Base-by-base conservation (phyloP, 495 filamentous ascomycete genomes). In the Bacidia rubella region DNA sequence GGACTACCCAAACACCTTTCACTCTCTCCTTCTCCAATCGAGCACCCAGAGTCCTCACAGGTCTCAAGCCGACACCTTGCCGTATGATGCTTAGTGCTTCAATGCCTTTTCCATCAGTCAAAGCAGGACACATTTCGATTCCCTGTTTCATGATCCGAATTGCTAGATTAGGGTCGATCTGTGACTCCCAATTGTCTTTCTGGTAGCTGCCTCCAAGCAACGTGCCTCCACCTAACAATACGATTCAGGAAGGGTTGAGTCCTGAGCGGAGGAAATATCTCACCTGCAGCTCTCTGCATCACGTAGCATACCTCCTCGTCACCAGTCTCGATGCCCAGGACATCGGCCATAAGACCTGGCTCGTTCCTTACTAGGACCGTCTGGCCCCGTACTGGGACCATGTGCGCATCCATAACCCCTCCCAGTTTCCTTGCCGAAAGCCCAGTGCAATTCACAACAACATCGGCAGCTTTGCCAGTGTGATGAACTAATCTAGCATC, bases 401-500 rank as follows among this genome's bases (percentile, higher is more conserved):
- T 76, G 2, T 73, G 78, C 44, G 64, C 62, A 57, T 98, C 92
- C 68, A 74, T 73, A 0, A 97, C 92, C 20, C 92, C 92, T 23
- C 88, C 89, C 0, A 98, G 75, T 46, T 69, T 79, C 21, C 67
- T 75, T 1, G 87, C 79, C 22, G 79, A 70, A 15, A 98, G 66
- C 0, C 93, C 92, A 0, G 90, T 90, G 60, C 90, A 88, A 58
- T 98, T 98, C 29, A 98, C 69, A 0, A 95, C 69, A 0, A 95
- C 58, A 56, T 87, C 79, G 0, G 81, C 85, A 45, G 69, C 73
- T 11, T 67, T 54, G 0, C 82, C 80, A 0, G 74, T 70, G 58
- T 82, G 78, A 65, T 88, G 85, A 17, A 81, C 63, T 1, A 58
- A 53, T 1, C 76, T 74, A 0, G 87, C 90, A 12, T 94, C 82